Evolutionary conservation across 2,329 filamentous ascomycete genomes (phyloP), one percentile per base, ranked within the genome.

Genomic region (Fusarium praegraminearum): DNA sequence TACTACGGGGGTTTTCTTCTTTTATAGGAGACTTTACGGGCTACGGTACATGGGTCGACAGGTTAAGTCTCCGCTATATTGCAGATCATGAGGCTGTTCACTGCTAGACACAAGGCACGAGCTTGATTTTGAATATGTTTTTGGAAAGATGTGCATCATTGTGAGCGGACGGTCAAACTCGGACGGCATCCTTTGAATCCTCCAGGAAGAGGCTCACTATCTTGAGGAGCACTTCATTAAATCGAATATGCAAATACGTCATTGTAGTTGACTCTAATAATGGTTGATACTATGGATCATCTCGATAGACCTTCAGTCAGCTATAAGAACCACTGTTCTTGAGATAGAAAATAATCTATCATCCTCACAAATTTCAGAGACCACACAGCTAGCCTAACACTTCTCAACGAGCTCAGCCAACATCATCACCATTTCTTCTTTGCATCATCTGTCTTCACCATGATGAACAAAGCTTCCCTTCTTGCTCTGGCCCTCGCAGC

Each of bases 401-500:
- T n/a, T 12, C 12, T n/a, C 13, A 41, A 12, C 5, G 7, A 2
- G 7, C 4, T 47, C 10, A n/a, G 4, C 4, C 20, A 10, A 2
- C 20, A 26, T 5, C 2, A 32, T 18, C 7, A 22, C 0, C 6
- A 12, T 30, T 24, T 2, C 13, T 13, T 2, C n/a, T 32, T 18
- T 47, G 7, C 10, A 9, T 13, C 7, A 13, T 5, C 18, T 8
- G 30, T 9, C 22, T 22, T 57, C 46, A 57, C 28, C 22, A 57
- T 52, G 54, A 57, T 57, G 36, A 26, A 20, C 20, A 52, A 57
- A 7, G 36, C 46, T 18, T 43, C 54, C 18, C 28, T 57, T 13
- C 11, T 43, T 12, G 15, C 38, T 10, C 22, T 57, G 45, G 46
- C 54, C 12, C 30, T 57, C 3, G 28, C 36, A 10, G 54, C 54